These are phyloP conservation scores for Hyaloscypha bicolor DNA, from an alignment of 495 filamentous ascomycete genomes.

Conservation along the genomic window DNA sequence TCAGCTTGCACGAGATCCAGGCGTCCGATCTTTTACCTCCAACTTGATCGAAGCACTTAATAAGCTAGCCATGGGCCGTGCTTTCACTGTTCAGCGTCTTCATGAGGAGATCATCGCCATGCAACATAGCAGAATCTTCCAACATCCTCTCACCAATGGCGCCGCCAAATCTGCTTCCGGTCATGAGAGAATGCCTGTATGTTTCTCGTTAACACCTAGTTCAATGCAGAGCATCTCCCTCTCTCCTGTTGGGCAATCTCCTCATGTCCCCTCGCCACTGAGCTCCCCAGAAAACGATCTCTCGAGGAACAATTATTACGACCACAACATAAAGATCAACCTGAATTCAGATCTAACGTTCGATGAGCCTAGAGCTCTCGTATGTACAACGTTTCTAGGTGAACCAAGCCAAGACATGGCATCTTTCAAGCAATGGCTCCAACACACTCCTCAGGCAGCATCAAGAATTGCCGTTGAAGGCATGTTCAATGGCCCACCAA, in stretches of 20 bases:
- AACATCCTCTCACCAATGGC: conserved; percentile 47
- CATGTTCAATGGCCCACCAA: conserved; percentile 60
- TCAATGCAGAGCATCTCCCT: conserved; percentile 50
- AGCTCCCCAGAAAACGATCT: conserved; percentile 40
- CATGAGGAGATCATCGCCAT: conserved; percentile 50
- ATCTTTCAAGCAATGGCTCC: conserved; percentile 59
- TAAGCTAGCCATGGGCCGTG: conserved; percentile 46
- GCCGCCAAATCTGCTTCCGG: conserved; percentile 37
- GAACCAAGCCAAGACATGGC: conserved; percentile 59
- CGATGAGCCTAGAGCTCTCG: conserved; percentile 53
- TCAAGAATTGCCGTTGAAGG: conserved; percentile 58
- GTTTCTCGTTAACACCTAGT: conserved; percentile 50
- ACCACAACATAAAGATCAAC: conserved; percentile 27
- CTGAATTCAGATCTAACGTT: conserved; percentile 51
- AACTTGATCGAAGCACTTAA: conserved; percentile 49
- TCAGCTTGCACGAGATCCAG: conserved; percentile 44
- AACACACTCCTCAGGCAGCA: conserved; percentile 47
- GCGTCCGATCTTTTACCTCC: conserved; percentile 53
- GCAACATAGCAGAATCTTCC: conserved; percentile 34
- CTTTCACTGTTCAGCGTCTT: conserved; percentile 51
- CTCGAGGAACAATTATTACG: conserved; percentile 17
- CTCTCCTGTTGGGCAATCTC: conserved; percentile 41
- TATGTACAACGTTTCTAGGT: conserved; percentile 58
- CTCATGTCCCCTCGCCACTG: conserved; percentile 45
- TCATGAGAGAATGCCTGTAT: conserved; percentile 45